Evolutionary conservation across 2,329 filamentous ascomycete species (phyloP), one percentile per base, ranked within the genome.

Genomic region (Cladophialophora immunda): DNA sequence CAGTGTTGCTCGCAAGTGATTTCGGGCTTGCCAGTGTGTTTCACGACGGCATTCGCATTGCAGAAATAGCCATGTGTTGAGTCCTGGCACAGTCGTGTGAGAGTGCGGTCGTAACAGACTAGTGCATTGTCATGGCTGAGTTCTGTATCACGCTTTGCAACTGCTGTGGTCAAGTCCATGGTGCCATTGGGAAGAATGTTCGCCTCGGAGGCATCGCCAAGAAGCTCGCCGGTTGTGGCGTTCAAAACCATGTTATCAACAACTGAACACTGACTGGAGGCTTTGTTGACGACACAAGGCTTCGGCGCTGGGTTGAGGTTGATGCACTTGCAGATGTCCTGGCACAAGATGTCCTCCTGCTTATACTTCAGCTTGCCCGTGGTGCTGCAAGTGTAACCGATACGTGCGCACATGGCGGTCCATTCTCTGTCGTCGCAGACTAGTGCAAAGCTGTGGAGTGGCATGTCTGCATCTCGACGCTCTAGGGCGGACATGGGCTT

Each of bases 361-460:
- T 34, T 19, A 3, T 25, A 15, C 11, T 27, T 22, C 17, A 62
- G 2, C 36, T 54, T 54, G 11, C 59, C 59, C 25, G 25, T n/a
- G 4, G 50, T n/a, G 38, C 15, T 50, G 50, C 59, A 62, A 25
- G 11, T 52, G 41, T 61, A 56, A 15, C 19, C 30, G 25, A 15
- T 4, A 6, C n/a, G 6, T 62, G 7, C 7, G 25, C 59, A 62
- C 25, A 41, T 27, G n/a, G 15, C n/a, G 50, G 59, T 62, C 15
- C n/a, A n/a, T 13, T 55, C 34, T 55, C 32, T 25, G 22, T 34
- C 30, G 13, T 30, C 57, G 29, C 63, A 60, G 57, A 55, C 47
- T 15, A 65, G 25, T 13, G 54, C 55, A 13, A 15, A 53, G 56
- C 59, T 56, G 25, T 60, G 63, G 11, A 15, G 56, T 3, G 34